Evolutionary conservation across 202 grass and related monocot genomes (phyloP), one percentile per base, ranked within the genome.

Genomic region (Setaria italica): DNA sequence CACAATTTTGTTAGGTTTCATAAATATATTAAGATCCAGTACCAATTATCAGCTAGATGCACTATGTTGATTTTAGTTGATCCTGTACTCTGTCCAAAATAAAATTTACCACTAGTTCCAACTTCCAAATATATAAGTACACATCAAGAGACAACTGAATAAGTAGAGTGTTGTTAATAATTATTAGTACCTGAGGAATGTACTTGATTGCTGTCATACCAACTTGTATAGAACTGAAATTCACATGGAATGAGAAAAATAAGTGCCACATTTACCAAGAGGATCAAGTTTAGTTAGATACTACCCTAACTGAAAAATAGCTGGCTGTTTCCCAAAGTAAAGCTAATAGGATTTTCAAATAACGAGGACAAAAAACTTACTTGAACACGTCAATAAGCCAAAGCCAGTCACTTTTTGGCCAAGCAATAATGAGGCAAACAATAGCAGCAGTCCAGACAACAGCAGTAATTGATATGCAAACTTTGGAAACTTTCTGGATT

Each of bases 141-240:
- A 57, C 30, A 30, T 56, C 37, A 71, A 48, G 19, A 77, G 46
- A 51, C 3, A 78, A 78, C 29, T 20, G 3, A 42, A 58, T 66
- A 82, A 64, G 20, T 66, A 55, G 56, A 66, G 19, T 66, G 63
- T 41, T 62, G 19, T 64, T 13, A 82, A 41, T 9, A 85, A 60
- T 48, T 56, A 81, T 55, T 14, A 82, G 32, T 86, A 98, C 96
- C 96, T 98, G 96, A 72, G 96, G 96, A 59, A 98, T 98, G 76
- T 98, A 98, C 88, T 98, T 98, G 83, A 98, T 95, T 79, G 96
- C 67, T 67, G 96, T 98, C 96, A 98, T 98, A 4, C 80, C 47
- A 89, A 95, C 91, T 81, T 98, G 93, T 86, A 95, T 94, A 87
- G 93, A 88, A 88, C 96, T 98, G 87, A 88, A 92, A 92, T 92